A percentile compares a stretch with the other conserved stretches of the same genome.
These are phyloP conservation scores for Rhynchospora tenuis DNA, from an alignment of 176 grass and related monocot genomes.

Conservation along the genomic window DNA sequence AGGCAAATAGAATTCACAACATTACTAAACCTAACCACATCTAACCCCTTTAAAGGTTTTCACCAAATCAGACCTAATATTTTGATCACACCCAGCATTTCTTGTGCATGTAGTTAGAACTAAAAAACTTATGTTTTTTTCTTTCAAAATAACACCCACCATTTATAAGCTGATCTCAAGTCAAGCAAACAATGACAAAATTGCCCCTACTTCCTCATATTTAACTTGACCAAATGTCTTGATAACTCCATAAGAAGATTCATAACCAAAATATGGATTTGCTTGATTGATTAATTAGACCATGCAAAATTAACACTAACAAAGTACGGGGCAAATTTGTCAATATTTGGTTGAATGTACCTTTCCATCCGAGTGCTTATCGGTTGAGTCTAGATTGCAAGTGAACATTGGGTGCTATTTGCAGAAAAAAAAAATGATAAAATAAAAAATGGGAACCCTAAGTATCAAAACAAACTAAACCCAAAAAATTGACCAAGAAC, in stretches of 20 bases:
- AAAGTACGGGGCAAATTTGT: background rate
- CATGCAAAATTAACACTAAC: background rate
- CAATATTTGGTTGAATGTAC: background rate
- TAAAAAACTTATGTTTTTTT: background rate
- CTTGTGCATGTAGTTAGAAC: background rate
- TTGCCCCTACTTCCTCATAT: background rate
- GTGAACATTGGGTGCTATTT: constrained; percentile 8
- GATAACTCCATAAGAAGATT: background rate
- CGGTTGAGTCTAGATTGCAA: background rate
- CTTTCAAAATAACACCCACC: background rate
- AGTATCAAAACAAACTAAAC: constrained; percentile 69
- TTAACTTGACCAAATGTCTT: background rate
- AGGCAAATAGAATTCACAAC: background rate
- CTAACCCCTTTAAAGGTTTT: background rate
- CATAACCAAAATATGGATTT: background rate
- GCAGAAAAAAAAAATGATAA: background rate
- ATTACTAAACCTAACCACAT: background rate
- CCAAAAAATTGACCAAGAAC: constrained; percentile 80
- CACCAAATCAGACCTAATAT: background rate
- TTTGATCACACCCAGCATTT: background rate
- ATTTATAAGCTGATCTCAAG: background rate
- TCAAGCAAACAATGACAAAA: background rate
- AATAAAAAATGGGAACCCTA: background rate
- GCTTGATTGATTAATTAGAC: background rate
- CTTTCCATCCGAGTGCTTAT: background rate